These are phyloP conservation scores for Ampelomyces quisqualis DNA, from an alignment of 2,329 filamentous ascomycete species.

Conservation along the genomic window DNA sequence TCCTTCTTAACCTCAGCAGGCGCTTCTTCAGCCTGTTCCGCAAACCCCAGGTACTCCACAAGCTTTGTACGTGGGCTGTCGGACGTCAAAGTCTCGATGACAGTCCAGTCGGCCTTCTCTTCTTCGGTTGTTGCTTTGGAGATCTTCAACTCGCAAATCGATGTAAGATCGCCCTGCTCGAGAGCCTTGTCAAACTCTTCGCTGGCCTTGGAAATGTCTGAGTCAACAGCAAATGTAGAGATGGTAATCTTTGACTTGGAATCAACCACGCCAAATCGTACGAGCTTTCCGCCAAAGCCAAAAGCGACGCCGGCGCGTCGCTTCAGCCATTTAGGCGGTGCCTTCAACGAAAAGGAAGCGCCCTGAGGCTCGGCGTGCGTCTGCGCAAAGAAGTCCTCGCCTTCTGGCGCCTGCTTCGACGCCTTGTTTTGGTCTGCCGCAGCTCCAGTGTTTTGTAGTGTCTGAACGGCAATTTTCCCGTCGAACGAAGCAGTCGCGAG, in stretches of 20 bases:
- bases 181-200: slow-evolving; percentile 84
- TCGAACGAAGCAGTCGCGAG: slow-evolving; percentile 96
- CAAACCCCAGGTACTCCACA: slow-evolving; percentile 86
- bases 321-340: slow-evolving; percentile 88
- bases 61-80: slow-evolving; percentile 84
- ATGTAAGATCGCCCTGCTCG: slow-evolving; percentile 71
- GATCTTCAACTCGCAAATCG: slow-evolving; percentile 79
- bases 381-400: slow-evolving; percentile 94
- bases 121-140: slow-evolving; percentile 76
- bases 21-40: slow-evolving; percentile 54
- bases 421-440: slow-evolving; percentile 62
- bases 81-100: slow-evolving; percentile 84
- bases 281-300: slow-evolving; percentile 90
- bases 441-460: slow-evolving; percentile 88
- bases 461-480: slow-evolving; percentile 91
- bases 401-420: slow-evolving; percentile 68
- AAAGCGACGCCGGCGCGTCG: slow-evolving; percentile 84
- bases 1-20: slow-evolving; percentile 28
- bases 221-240: slow-evolving; percentile 84
- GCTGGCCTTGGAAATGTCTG: slow-evolving; percentile 77
- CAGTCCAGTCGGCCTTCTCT: slow-evolving; percentile 94
- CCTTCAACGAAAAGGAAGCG: slow-evolving; percentile 80
- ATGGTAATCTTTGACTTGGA: slow-evolving; percentile 77
- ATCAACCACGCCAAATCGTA: slow-evolving; percentile 71
- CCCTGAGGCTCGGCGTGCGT: slow-evolving; percentile 89